phyloP scores from a whole-genome alignment of 768 basidiomycete genomes.

The Lactifluus piperatus region DNA sequence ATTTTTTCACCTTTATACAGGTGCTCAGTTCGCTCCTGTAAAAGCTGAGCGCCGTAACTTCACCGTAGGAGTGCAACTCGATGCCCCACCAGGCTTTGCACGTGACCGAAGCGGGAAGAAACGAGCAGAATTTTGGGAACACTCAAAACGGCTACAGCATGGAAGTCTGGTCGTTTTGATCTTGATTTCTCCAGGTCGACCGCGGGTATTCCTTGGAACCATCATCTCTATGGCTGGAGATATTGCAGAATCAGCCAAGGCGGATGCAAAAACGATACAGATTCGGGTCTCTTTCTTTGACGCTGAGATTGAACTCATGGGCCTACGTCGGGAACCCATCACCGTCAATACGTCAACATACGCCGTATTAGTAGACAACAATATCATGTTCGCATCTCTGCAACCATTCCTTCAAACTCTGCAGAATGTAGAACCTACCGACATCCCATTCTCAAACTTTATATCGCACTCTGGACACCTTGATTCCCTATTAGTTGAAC shows the following conservation, averaged over 20 bases:
- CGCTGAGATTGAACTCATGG: slow-evolving; percentile 40
- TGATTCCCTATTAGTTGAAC: neutral
- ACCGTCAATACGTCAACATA: slow-evolving; percentile 21
- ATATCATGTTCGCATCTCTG: slow-evolving; percentile 14
- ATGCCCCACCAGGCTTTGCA: slow-evolving; percentile 50
- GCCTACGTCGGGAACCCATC: slow-evolving; percentile 30
- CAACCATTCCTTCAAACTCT: slow-evolving; percentile 17
- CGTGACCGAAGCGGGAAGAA: slow-evolving; percentile 31
- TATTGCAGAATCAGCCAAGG: slow-evolving; percentile 36
- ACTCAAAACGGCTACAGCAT: slow-evolving; percentile 47
- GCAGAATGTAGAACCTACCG: slow-evolving; percentile 13
- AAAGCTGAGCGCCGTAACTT: slow-evolving; percentile 46
- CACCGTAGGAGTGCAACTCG: slow-evolving; percentile 37
- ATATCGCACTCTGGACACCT: slow-evolving; percentile 4
- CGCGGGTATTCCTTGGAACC: slow-evolving; percentile 43
- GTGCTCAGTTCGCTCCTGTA: slow-evolving; percentile 38
- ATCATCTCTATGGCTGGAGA: slow-evolving; percentile 37
- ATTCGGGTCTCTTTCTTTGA: slow-evolving; percentile 59
- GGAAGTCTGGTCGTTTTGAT: slow-evolving; percentile 60
- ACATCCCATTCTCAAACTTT: slow-evolving; percentile 7
- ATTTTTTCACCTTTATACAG: slow-evolving; percentile 57
- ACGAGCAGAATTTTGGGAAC: slow-evolving; percentile 54
- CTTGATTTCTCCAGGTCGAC: slow-evolving; percentile 23
- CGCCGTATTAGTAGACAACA: slow-evolving; percentile 18
- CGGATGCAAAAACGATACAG: slow-evolving; percentile 29